Evolutionary conservation across 2,329 filamentous ascomycete genomes (phyloP).

Genomic region (Ascocoryne sarcoides): DNA sequence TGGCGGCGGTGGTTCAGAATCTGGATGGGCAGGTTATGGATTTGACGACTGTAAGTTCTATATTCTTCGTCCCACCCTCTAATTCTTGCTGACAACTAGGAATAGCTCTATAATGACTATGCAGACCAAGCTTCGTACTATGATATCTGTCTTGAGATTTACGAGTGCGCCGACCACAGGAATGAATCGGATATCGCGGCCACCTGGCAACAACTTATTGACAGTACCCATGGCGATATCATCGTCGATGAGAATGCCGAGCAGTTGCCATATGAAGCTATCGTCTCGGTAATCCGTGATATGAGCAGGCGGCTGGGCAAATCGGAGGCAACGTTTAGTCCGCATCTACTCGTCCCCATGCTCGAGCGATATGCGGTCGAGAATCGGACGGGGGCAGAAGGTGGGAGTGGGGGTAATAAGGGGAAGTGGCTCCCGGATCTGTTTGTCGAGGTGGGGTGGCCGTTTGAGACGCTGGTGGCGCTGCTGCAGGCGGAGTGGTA

Average conservation of each 20-base stretch:
- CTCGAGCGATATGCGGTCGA: constrained; percentile 54
- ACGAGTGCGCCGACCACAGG: constrained; percentile 83
- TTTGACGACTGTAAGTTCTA: constrained; percentile 60
- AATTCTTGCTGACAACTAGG: constrained; percentile 1
- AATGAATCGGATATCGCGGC: constrained; percentile 74
- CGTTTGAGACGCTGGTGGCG: constrained; percentile 51
- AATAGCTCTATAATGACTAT: constrained; percentile 82
- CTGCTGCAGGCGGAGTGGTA: constrained; percentile 60
- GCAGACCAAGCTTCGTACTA: constrained; percentile 88
- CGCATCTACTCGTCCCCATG: constrained; percentile 50
- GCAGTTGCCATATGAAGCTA: constrained; percentile 58
- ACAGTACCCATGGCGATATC: constrained; percentile 49
- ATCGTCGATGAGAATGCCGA: constrained; percentile 35
- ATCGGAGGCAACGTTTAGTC: constrained; percentile 59
- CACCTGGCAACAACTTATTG: constrained; percentile 78
- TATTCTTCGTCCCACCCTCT: not conserved
- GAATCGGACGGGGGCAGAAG: constrained; percentile 23
- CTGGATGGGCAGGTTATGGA: constrained; percentile 72
- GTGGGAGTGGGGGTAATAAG: not conserved
- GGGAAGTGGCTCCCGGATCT: constrained; percentile 46
- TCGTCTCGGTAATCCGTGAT: constrained; percentile 54
- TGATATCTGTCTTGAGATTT: constrained; percentile 88
- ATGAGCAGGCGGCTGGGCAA: constrained; percentile 57
- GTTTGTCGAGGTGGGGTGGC: constrained; percentile 53
- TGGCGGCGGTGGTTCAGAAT: constrained; percentile 50